Evolutionary conservation across 192 early-diverging fungal genomes (phyloP).

Genomic region (Coemansia sp.): DNA sequence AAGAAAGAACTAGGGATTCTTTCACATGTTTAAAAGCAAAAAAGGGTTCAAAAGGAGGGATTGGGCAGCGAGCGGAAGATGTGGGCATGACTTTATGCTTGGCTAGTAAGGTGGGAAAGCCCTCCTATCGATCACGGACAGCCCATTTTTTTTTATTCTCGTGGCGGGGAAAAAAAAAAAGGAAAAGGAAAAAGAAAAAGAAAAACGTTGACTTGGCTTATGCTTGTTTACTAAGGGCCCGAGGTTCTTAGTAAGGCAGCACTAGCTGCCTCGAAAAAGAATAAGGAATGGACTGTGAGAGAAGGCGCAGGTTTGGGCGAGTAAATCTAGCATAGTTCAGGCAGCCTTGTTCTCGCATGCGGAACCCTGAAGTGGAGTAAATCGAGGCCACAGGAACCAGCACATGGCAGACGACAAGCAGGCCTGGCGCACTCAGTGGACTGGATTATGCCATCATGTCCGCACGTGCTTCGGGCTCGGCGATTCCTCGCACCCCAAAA

Average conservation of each 20-base stretch:
- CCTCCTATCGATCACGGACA: not conserved
- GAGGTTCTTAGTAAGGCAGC: not conserved
- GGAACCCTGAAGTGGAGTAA: constrained; percentile 6
- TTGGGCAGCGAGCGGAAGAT: not conserved
- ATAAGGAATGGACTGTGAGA: not conserved
- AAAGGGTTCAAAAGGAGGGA: not conserved
- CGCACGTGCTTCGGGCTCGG: constrained; percentile 14
- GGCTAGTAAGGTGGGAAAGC: not conserved
- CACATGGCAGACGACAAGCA: not conserved
- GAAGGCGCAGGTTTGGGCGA: not conserved
- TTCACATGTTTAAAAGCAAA: constrained; percentile 7
- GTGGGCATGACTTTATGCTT: not conserved
- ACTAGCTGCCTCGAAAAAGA: not conserved
- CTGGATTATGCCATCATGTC: constrained; percentile 2
- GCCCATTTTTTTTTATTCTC: not conserved
- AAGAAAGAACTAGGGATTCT: not conserved
- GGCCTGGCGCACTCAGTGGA: not conserved
- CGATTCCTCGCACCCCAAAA: constrained; percentile 10
- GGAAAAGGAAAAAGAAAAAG: not conserved
- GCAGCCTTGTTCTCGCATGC: not conserved
- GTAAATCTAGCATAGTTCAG: not conserved
- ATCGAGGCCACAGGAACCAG: not conserved
- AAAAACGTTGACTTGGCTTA: constrained; percentile 4
- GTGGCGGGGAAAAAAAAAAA: not conserved
- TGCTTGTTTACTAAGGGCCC: not conserved